A percentile compares a stretch with the other conserved stretches of the same genome.
These are phyloP conservation scores for Clathrus columnatus DNA, from an alignment of 768 basidiomycete genomes.

Conservation along the genomic window DNA sequence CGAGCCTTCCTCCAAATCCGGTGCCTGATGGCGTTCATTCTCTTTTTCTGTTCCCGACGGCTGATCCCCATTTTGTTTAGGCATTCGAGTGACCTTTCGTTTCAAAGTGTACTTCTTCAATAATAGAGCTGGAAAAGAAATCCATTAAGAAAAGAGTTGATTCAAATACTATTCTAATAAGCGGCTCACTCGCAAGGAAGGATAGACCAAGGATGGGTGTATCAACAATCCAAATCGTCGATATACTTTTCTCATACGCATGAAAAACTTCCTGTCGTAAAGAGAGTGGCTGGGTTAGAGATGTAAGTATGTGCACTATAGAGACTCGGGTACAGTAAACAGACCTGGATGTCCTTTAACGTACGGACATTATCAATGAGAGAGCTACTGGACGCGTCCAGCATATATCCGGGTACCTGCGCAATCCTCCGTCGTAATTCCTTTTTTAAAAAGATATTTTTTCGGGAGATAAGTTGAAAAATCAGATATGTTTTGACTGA, in stretches of 20 bases:
- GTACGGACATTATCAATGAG: conserved; percentile 38
- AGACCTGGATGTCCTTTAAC: conserved; percentile 37
- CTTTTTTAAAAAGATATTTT: background rate
- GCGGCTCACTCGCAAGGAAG: too few relatives aligned
- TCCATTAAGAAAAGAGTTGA: too few relatives aligned
- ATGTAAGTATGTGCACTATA: background rate
- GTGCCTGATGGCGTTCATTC: too few relatives aligned
- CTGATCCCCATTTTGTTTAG: too few relatives aligned
- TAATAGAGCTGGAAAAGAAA: too few relatives aligned
- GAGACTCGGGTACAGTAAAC: conserved; percentile 15
- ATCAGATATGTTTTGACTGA: too few relatives aligned
- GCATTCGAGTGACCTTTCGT: too few relatives aligned
- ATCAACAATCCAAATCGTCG: conserved; percentile 56
- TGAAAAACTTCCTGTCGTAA: conserved; percentile 43
- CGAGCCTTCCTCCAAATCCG: too few relatives aligned
- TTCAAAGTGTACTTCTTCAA: too few relatives aligned
- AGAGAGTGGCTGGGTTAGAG: conserved; percentile 27
- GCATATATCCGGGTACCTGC: background rate
- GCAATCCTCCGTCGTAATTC: conserved; percentile 12
- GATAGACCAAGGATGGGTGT: conserved; percentile 34
- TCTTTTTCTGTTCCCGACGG: too few relatives aligned
- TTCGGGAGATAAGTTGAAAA: too few relatives aligned
- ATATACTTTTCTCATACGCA: conserved; percentile 55
- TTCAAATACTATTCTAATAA: too few relatives aligned
- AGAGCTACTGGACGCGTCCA: conserved; percentile 22